Evolutionary conservation across 805 yeast genomes (phyloP).

Genomic region (Starmerella gropengiesseri): DNA sequence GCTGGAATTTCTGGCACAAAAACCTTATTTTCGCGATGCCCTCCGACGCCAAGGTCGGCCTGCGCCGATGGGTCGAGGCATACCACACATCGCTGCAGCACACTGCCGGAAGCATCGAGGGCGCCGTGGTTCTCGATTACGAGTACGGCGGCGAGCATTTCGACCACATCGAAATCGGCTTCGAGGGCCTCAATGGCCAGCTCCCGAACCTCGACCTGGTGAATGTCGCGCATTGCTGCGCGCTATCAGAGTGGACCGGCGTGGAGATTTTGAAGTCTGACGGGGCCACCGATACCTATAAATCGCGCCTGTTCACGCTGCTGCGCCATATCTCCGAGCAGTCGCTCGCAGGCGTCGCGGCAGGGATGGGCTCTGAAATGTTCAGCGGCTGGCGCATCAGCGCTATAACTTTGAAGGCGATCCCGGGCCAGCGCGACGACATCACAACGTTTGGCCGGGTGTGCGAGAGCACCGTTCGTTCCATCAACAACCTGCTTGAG

Average conservation of each 20-base stretch:
- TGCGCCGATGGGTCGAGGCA: conserved; percentile 86
- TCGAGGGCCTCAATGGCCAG: conserved; percentile 90
- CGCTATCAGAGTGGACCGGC: conserved; percentile 64
- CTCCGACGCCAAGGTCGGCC: conserved; percentile 52
- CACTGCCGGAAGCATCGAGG: conserved; percentile 89
- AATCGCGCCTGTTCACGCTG: conserved; percentile 46
- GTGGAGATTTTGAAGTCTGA: conserved; percentile 62
- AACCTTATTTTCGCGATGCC: conserved; percentile 82
- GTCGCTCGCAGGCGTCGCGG: conserved; percentile 49
- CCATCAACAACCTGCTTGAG: conserved; percentile 83
- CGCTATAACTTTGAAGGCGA: conserved; percentile 68
- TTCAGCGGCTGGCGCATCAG: conserved; percentile 96
- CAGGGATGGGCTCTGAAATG: conserved; percentile 58
- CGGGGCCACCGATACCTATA: conserved; percentile 31
- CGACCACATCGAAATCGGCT: conserved; percentile 60
- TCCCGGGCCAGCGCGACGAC: conserved; percentile 51
- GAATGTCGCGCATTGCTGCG: conserved; percentile 64
- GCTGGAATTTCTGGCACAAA: conserved; percentile 92
- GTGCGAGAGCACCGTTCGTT: conserved; percentile 74
- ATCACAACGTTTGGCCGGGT: conserved; percentile 87
- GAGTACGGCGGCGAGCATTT: conserved; percentile 56
- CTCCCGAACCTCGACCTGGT: conserved; percentile 85
- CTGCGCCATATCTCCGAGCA: conserved; percentile 55
- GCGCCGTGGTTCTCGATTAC: conserved; percentile 76
- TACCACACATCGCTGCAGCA: conserved; percentile 76